Base-by-base conservation (phyloP, 768 basidiomycete genomes). In the Hericium alpestre region DNA sequence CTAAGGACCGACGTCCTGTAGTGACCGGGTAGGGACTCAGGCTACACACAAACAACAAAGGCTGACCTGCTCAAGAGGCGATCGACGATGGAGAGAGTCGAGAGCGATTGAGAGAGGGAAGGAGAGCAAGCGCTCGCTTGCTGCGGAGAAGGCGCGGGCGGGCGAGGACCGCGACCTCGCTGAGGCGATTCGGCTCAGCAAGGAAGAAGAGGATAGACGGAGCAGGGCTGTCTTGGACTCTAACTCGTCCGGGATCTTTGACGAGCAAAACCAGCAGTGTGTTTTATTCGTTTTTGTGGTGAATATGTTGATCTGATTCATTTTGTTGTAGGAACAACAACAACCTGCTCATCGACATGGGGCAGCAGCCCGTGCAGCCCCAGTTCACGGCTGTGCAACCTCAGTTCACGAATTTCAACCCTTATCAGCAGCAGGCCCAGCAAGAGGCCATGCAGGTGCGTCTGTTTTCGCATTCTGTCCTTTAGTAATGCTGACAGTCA, bases 371-470 rank as follows among this genome's bases (percentile, higher is more conserved):
- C 9, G 49, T 51, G 7, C 49, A 61, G 52, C 50, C 55, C 47
- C 58, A 62, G 40, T 48, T 51, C 52, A 88, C 87, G 1, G 72
- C 78, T 12, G 65, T 92, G 48, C 87, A 87, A 62, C 88, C 89
- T 0, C 93, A 94, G 64, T 90, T 88, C 69, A 93, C 90, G 8
- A 84, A 89, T 0, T 97, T 92, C 78, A 98, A 98, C 69, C 90
- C 90, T 0, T 93, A 91, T 61, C 89, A 91, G 66, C 92, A 93
- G 68, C 94, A 94, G 67, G 82, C 87, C 50, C 88, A 94, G 64
- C 92, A 94, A 64, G 92, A 95, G 69, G 86, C 86, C 15, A 80
- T 84, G 64, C 89, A 89, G 73, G 80, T 76, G 51, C 23, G 43
- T 16, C 47, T 12, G 27, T 15, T 22, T 11, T 23, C 38, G 27